Evolutionary conservation across 2,329 filamentous ascomycete species (phyloP).

Genomic region (Chrysoporthe cubensis): DNA sequence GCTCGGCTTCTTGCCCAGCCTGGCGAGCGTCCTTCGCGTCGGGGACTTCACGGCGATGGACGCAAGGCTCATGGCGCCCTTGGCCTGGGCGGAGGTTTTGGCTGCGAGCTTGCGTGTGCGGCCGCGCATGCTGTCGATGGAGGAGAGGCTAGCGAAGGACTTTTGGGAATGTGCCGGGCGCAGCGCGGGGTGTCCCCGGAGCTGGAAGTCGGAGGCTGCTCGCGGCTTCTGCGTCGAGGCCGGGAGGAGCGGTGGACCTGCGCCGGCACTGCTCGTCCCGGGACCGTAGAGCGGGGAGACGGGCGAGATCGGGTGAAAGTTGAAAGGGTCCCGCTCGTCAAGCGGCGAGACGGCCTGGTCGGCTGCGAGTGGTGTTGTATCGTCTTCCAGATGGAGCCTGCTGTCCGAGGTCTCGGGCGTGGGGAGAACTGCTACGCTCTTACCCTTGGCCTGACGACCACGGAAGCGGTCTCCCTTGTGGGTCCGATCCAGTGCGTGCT

Average conservation of each 20-base stretch:
- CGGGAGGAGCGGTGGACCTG: not conserved
- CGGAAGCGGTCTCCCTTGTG: not conserved
- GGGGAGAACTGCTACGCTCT: not conserved
- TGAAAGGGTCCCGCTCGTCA: slow-evolving; percentile 7
- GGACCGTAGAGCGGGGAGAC: not conserved
- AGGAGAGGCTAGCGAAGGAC: slow-evolving; percentile 25
- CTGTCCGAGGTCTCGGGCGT: not conserved
- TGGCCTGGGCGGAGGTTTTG: slow-evolving; percentile 24
- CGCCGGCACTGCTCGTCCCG: not conserved
- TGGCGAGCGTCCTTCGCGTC: slow-evolving; percentile 22
- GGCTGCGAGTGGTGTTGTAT: not conserved
- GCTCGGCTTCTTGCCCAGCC: slow-evolving; percentile 17
- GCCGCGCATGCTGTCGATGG: slow-evolving; percentile 22
- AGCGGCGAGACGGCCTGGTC: not conserved
- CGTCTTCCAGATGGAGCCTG: not conserved
- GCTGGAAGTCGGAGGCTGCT: slow-evolving; percentile 4
- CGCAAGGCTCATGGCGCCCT: slow-evolving; percentile 24
- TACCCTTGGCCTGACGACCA: not conserved
- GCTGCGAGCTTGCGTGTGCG: slow-evolving; percentile 18
- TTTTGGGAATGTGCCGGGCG: slow-evolving; percentile 23
- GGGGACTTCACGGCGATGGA: slow-evolving; percentile 19
- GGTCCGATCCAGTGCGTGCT: slow-evolving; percentile 13
- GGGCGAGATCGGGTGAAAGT: slow-evolving; percentile 2
- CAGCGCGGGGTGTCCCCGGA: slow-evolving; percentile 16
- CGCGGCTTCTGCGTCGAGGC: not conserved